Base-by-base conservation (phyloP, 2,329 filamentous ascomycete genomes). In the Chaetomium sp. region DNA sequence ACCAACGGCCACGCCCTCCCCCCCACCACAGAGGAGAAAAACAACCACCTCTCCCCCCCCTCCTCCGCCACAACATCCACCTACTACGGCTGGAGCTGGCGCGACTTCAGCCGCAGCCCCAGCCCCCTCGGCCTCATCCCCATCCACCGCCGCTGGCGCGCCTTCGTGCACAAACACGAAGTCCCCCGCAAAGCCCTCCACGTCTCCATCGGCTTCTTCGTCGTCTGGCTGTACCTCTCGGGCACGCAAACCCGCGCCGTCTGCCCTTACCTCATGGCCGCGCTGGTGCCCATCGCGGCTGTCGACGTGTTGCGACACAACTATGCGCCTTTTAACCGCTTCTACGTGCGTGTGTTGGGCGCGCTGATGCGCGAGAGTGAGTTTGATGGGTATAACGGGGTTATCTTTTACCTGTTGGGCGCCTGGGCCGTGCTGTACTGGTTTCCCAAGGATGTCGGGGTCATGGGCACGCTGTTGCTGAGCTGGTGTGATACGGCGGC, bases 401-500 rank as follows among this genome's bases (percentile, higher is more conserved):
- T 97, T 63, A 95, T 99, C 62, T 96, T 89, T 77, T 99, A 97
- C 72, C 82, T 99, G 8, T 81, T 96, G 6, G 94, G 94, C 55
- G 86, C 91, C 34, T 96, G 91, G 84, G 79, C 85, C 36, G 90
- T 92, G 12, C 81, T 97, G 62, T 83, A 83, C 63, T 90, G 89
- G 70, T 90, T 95, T 70, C 90, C 91, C 61, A 99, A 97, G 74
- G 94, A 99, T 66, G 81, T 99, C 32, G 91, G 87, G 6, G 87
- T 95, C 49, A 87, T 97, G 77, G 86, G 88, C 59, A 87, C 97
- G 44, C 77, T 99, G 65, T 80, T 99, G 42, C 82, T 99, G 32
- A 95, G 89, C 68, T 99, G 94, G 94, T 99, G 94, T 72, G 94
- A 99, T 70, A 97, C 94, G 1, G 94, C 94, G 38, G 94, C 94